Conservation (phyloP, 441 rosid genomes). For the Erodium moschatum region DNA sequence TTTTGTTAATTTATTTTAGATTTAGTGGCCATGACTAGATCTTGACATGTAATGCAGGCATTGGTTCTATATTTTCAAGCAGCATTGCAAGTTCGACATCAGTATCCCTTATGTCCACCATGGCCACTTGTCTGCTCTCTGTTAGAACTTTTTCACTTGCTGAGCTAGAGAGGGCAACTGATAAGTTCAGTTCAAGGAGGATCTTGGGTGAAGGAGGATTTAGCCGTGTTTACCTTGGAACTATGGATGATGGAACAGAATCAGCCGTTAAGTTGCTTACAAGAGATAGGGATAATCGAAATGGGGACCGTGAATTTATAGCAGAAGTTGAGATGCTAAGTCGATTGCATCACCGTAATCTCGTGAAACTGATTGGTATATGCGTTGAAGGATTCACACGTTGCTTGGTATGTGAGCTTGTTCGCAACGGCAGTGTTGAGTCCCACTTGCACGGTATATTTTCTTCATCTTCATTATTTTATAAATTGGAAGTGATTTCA, state of each 20-base stretch:
- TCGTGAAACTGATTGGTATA: constrained; percentile 85
- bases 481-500: no score
- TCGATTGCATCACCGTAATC: constrained; percentile 90
- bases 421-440: constrained; percentile 93
- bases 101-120: constrained; percentile 75
- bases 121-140: constrained; percentile 67
- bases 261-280: constrained; percentile 73
- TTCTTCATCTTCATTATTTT: neutral
- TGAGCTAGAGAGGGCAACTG: constrained; percentile 72
- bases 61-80: constrained; percentile 1
- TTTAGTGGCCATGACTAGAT: neutral
- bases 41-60: neutral
- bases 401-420: constrained; percentile 82
- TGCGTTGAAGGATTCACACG: constrained; percentile 78
- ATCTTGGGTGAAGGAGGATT: constrained; percentile 94
- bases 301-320: constrained; percentile 82
- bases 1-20: neutral
- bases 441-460: constrained; percentile 81
- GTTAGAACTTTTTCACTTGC: constrained; percentile 70
- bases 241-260: constrained; percentile 72
- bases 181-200: constrained; percentile 55
- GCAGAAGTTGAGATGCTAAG: constrained; percentile 98
- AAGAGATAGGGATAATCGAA: constrained; percentile 76
- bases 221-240: constrained; percentile 72
- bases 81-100: constrained; percentile 46